Evolutionary conservation across 495 filamentous ascomycete species (phyloP).

Genomic region (Sphaerosporella brunnea): DNA sequence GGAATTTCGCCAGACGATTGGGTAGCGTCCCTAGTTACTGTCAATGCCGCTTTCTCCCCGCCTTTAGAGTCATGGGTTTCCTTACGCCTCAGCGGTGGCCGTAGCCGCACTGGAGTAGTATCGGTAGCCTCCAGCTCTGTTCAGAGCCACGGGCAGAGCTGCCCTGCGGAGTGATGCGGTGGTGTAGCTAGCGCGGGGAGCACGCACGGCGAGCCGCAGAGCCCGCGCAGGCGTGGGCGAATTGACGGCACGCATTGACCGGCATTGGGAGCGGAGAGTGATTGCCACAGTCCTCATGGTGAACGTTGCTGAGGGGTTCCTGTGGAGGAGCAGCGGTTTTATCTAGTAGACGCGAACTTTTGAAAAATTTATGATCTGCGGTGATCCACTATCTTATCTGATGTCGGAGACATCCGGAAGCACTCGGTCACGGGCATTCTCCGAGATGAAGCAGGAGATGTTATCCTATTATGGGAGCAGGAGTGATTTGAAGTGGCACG

Average conservation of each 20-base stretch:
- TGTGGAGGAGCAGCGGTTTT: neutral
- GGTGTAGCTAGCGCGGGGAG: constrained; percentile 9
- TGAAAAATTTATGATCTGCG: neutral
- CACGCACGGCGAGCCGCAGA: constrained; percentile 5
- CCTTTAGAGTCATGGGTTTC: neutral
- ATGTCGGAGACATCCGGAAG: no score
- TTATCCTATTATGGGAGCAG: no score
- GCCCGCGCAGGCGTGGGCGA: constrained; percentile 1
- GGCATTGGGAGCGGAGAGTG: constrained; percentile 12
- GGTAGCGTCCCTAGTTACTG: neutral
- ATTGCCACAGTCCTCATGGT: constrained; percentile 3
- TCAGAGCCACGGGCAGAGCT: constrained; percentile 9
- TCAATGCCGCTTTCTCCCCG: neutral
- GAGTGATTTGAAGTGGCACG: no score
- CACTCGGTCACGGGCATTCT: no score
- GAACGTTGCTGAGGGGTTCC: neutral
- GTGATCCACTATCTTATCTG: no score
- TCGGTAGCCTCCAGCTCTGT: constrained; percentile 1
- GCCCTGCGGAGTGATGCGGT: constrained; percentile 7
- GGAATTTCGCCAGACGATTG: constrained; percentile 5
- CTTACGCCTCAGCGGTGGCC: constrained; percentile 9
- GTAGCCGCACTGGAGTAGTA: constrained; percentile 14
- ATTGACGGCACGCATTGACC: constrained; percentile 14
- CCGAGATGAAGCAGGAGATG: no score
- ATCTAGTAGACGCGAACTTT: neutral